Percentiles rank a stretch among this genome's conserved stretches.
These are phyloP conservation scores for Neurospora sp. DNA, from an alignment of 495 filamentous ascomycete species.

Conservation along the genomic window DNA sequence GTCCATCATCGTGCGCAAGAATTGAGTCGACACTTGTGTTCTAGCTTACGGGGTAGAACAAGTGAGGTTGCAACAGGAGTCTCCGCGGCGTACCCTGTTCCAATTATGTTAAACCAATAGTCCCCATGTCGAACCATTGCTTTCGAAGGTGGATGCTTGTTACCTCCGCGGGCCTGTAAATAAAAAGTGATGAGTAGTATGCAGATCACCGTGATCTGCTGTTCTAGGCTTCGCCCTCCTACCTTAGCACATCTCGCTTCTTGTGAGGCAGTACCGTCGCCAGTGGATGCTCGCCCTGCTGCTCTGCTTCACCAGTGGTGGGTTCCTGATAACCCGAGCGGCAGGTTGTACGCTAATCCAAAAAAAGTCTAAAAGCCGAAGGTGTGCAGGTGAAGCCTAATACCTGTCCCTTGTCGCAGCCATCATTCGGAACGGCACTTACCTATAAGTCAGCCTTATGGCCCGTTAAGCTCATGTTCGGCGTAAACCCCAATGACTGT, in stretches of 20 bases:
- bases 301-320: neutral
- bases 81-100: neutral
- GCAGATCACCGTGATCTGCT: neutral
- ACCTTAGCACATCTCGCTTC: neutral
- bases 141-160: neutral
- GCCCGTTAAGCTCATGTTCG: neutral
- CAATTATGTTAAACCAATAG: neutral
- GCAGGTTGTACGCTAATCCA: slow-evolving; percentile 18
- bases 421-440: slow-evolving; percentile 6
- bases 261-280: neutral
- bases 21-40: neutral
- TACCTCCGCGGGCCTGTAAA: neutral
- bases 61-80: neutral
- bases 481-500: slow-evolving; percentile 1
- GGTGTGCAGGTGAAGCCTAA: slow-evolving; percentile 16
- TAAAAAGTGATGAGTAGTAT: neutral
- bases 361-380: slow-evolving; percentile 21
- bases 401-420: slow-evolving; percentile 4
- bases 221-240: neutral
- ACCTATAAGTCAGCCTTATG: slow-evolving; percentile 29
- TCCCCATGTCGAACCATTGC: neutral
- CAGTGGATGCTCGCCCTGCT: neutral
- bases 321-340: slow-evolving; percentile 1
- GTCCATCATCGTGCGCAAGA: neutral
- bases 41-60: neutral